These are phyloP conservation scores for Phoenix dactylifera DNA, from an alignment of 176 grass and related monocot species.

Conservation along the genomic window DNA sequence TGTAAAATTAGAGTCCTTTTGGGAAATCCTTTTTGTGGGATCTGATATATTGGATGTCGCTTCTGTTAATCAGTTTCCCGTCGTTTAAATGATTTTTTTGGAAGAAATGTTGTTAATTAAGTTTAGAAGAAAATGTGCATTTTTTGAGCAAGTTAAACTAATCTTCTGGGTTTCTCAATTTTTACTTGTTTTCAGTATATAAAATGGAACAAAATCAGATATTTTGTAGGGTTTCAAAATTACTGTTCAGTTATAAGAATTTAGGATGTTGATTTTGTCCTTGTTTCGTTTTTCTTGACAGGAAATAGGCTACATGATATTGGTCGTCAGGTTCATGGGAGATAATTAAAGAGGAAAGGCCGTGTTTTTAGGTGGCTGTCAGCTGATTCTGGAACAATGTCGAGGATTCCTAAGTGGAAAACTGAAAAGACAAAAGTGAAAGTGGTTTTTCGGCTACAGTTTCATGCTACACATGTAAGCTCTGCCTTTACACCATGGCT, in stretches of 20 bases:
- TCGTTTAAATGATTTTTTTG: too few relatives aligned
- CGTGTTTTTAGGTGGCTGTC: conserved; percentile 22
- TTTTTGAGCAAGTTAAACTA: too few relatives aligned
- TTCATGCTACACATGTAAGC: conserved; percentile 96
- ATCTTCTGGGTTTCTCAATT: too few relatives aligned
- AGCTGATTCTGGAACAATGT: conserved; percentile 49
- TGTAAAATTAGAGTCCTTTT: too few relatives aligned
- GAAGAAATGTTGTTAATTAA: too few relatives aligned
- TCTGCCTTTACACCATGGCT: conserved; percentile 18
- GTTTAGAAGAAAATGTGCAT: too few relatives aligned
- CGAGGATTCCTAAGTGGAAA: conserved; percentile 93
- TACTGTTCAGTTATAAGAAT: neutral
- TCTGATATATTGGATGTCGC: too few relatives aligned
- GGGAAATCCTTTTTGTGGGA: too few relatives aligned
- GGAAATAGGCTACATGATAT: conserved; percentile 13
- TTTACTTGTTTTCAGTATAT: neutral
- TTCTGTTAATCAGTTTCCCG: too few relatives aligned
- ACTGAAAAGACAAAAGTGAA: conserved; percentile 96
- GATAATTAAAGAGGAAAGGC: conserved; percentile 23
- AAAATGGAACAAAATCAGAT: neutral
- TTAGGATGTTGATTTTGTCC: conserved; percentile 9
- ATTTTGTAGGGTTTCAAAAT: conserved; percentile 3
- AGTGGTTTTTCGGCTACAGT: conserved; percentile 94
- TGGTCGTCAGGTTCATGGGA: conserved; percentile 9
- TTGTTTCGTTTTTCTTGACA: conserved; percentile 25